Percentiles rank a stretch among this genome's conserved stretches.
These are phyloP conservation scores for Mycena chlorophos DNA, from an alignment of 768 basidiomycete genomes.

Conservation along the genomic window DNA sequence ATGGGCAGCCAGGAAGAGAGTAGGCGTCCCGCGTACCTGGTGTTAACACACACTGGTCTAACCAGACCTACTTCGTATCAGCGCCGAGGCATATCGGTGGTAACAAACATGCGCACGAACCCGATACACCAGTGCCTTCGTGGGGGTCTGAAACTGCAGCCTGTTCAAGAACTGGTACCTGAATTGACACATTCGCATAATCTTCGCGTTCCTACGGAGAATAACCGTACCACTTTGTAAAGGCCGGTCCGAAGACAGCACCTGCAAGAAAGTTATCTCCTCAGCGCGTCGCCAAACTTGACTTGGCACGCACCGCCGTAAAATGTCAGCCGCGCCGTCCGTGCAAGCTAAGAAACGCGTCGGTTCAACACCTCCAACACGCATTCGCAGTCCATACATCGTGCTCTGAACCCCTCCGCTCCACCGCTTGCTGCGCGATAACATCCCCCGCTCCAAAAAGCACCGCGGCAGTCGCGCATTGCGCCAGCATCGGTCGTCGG, in stretches of 20 bases:
- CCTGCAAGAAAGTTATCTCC: constrained; percentile 35
- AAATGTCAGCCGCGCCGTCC: constrained; percentile 65
- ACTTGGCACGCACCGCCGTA: constrained; percentile 60
- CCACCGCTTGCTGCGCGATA: constrained; percentile 84
- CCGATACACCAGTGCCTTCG: constrained; percentile 58
- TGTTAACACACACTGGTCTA: constrained; percentile 79
- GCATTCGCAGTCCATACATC: constrained; percentile 56
- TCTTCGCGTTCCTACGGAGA: too few relatives aligned
- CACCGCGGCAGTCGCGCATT: constrained; percentile 63
- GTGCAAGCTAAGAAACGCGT: constrained; percentile 42
- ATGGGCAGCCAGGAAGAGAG: not conserved
- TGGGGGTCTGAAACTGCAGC: constrained; percentile 65
- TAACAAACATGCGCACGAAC: constrained; percentile 38
- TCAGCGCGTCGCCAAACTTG: not conserved
- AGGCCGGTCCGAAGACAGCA: constrained; percentile 73
- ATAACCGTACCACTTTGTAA: constrained; percentile 92
- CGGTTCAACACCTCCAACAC: not conserved
- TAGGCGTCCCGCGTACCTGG: constrained; percentile 47
- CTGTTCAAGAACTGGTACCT: constrained; percentile 67
- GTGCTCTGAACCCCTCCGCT: constrained; percentile 67
- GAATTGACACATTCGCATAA: too few relatives aligned
- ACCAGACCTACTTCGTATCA: constrained; percentile 54
- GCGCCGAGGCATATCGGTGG: not conserved
- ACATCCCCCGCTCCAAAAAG: constrained; percentile 78
- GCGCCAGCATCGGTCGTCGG: constrained; percentile 60